A percentile compares a stretch with the other conserved stretches of the same genome.
phyloP scores from a whole-genome alignment of 2,329 filamentous ascomycete species.

The Alternaria arborescens region DNA sequence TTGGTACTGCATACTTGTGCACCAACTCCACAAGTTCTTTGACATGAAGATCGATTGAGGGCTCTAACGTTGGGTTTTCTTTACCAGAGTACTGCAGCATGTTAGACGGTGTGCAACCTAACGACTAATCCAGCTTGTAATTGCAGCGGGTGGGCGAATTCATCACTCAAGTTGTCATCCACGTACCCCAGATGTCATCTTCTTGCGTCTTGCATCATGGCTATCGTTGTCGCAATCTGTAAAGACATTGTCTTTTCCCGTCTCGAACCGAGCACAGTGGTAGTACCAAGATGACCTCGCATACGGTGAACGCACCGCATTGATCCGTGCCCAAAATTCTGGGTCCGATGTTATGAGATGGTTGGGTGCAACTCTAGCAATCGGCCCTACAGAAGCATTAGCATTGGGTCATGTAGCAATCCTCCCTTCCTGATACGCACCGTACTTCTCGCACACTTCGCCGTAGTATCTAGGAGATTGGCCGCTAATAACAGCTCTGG shows the following conservation, averaged over 20 bases:
- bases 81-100: constrained; percentile 61
- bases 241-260: constrained; percentile 64
- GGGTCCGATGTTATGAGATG: constrained; percentile 60
- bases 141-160: not conserved
- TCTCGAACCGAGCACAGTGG: constrained; percentile 60
- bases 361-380: constrained; percentile 59
- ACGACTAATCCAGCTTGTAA: not conserved
- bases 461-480: constrained; percentile 38
- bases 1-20: constrained; percentile 54
- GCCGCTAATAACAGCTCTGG: constrained; percentile 39
- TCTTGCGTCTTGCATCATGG: constrained; percentile 55
- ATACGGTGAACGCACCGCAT: constrained; percentile 53
- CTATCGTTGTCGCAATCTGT: constrained; percentile 59
- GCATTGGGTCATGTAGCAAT: not conserved
- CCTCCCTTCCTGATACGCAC: constrained; percentile 22
- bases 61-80: constrained; percentile 62
- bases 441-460: constrained; percentile 43
- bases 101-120: constrained; percentile 12
- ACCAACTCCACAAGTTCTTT: constrained; percentile 59
- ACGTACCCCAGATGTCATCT: constrained; percentile 60
- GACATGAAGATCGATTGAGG: constrained; percentile 59
- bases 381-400: constrained; percentile 41
- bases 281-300: constrained; percentile 51
- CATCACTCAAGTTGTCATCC: not conserved
- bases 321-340: constrained; percentile 57